Conservation (phyloP, 768 basidiomycete genomes). For the Stropharia rugosoannulata region DNA sequence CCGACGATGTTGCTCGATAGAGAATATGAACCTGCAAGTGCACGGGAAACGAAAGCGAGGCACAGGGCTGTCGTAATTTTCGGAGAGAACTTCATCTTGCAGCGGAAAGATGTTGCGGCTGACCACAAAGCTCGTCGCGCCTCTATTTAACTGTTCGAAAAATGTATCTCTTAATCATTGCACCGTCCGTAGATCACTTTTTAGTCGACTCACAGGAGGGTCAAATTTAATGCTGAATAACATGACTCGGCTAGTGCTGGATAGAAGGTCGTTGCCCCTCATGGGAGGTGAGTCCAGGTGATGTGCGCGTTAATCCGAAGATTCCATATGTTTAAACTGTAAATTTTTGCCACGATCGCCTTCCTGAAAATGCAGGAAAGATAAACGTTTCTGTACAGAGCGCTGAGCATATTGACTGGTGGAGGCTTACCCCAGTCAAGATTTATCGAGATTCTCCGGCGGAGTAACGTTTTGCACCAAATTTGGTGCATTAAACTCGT, state of each 20-base stretch:
- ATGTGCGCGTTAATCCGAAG: background rate
- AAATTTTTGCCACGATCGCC: too few relatives aligned
- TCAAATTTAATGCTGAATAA: background rate
- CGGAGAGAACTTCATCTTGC: background rate
- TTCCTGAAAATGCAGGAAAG: too few relatives aligned
- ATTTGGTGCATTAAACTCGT: too few relatives aligned
- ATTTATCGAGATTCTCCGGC: too few relatives aligned
- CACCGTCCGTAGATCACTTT: background rate
- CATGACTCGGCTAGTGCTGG: background rate
- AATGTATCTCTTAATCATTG: background rate
- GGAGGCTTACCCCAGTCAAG: too few relatives aligned
- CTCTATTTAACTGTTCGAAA: conserved; percentile 1
- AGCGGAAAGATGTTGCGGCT: background rate
- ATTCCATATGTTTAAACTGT: background rate
- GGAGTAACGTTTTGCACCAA: too few relatives aligned
- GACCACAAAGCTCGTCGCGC: background rate
- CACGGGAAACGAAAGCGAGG: conserved; percentile 11
- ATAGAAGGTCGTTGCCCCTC: conserved; percentile 2
- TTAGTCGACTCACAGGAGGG: background rate
- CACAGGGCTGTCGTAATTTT: background rate
- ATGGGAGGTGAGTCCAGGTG: conserved; percentile 1
- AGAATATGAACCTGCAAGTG: conserved; percentile 39
- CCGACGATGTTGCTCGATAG: conserved; percentile 42
- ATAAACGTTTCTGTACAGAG: too few relatives aligned
- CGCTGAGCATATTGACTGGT: too few relatives aligned